Evolutionary conservation across 208 protist species (phyloP).

Genomic region (Histomonas meleagridis): DNA sequence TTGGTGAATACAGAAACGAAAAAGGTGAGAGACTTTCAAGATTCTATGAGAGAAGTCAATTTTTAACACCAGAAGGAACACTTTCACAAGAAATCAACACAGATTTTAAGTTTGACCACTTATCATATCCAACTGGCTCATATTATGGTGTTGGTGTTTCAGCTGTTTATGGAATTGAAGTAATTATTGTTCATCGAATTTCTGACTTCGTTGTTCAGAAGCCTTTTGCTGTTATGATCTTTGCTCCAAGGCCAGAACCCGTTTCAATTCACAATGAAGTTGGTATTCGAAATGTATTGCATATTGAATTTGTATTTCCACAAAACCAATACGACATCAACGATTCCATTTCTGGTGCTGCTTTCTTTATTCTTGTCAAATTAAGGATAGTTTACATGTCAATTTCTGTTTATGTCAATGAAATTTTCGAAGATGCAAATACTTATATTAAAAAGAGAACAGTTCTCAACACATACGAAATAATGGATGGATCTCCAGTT

Average conservation of each 20-base stretch:
- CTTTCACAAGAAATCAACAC: neutral
- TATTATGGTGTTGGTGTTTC: neutral
- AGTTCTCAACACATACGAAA: neutral
- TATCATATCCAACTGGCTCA: neutral
- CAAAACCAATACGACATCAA: neutral
- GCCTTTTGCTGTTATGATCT: neutral
- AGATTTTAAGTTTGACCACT: neutral
- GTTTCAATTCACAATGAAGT: slow-evolving; percentile 1
- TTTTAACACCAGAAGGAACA: neutral
- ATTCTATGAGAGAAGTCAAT: neutral
- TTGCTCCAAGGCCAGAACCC: neutral
- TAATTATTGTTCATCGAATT: neutral
- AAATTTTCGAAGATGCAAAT: neutral
- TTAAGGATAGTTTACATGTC: neutral
- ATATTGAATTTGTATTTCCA: slow-evolving; percentile 34
- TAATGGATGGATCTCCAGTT: neutral
- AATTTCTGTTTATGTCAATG: neutral
- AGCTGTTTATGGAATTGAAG: neutral
- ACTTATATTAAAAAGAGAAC: neutral
- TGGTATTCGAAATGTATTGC: neutral
- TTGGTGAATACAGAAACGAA: neutral
- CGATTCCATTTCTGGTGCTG: neutral
- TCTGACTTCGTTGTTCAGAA: neutral
- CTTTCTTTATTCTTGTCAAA: slow-evolving; percentile 24
- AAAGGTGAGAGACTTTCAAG: neutral